These are phyloP conservation scores for Phytophthora agathidicida DNA, from an alignment of 352 stramenopile species.

Conservation along the genomic window DNA sequence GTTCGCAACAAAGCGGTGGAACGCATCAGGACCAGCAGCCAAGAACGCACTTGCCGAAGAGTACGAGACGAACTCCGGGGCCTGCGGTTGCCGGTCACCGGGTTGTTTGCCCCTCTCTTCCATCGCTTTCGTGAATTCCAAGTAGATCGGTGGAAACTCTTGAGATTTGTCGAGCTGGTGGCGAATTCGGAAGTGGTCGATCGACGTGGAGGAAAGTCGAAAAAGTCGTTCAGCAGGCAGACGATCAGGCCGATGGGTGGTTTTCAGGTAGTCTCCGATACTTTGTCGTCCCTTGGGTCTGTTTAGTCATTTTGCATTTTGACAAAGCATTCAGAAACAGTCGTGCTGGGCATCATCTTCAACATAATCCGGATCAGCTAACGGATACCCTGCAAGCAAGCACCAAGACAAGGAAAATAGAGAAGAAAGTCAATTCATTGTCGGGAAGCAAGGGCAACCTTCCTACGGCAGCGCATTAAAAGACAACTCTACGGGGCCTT, in stretches of 20 bases:
- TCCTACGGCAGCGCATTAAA: slow-evolving; percentile 20
- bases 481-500: slow-evolving; percentile 52
- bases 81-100: background rate
- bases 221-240: slow-evolving; percentile 7
- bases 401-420: background rate
- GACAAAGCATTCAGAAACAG: slow-evolving; percentile 3
- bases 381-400: background rate
- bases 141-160: background rate
- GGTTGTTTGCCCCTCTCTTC: slow-evolving; percentile 10
- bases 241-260: background rate
- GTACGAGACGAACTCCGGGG: slow-evolving; percentile 4
- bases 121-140: slow-evolving; percentile 16
- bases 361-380: background rate
- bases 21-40: slow-evolving; percentile 35
- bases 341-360: background rate
- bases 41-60: slow-evolving; percentile 26
- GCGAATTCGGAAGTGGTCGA: slow-evolving; percentile 28
- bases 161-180: background rate
- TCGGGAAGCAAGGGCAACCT: slow-evolving; percentile 14
- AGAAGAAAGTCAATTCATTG: slow-evolving; percentile 33
- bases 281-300: slow-evolving; percentile 5
- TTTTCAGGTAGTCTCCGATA: slow-evolving; percentile 19
- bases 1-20: slow-evolving; percentile 39
- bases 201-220: slow-evolving; percentile 19
- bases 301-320: slow-evolving; percentile 2